Conservation (phyloP, 139 green algal species). For the Protoeuglena noctilucae region DNA sequence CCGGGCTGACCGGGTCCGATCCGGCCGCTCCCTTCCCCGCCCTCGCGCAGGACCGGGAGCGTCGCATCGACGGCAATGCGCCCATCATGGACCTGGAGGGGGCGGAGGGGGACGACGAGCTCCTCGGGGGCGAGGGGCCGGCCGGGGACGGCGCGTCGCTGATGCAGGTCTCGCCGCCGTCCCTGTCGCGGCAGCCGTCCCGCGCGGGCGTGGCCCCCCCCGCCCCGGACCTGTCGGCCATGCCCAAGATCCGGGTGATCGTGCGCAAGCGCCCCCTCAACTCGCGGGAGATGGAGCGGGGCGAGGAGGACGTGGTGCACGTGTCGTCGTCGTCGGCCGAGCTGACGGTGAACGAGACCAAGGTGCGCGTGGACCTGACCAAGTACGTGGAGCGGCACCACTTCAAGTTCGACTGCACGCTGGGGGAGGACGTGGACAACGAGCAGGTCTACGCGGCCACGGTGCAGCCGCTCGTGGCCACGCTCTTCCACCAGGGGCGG, state of each 20-base stretch:
- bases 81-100: slow-evolving; percentile 58
- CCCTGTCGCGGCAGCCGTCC: background rate
- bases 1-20: too few species aligned
- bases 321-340: too few species aligned
- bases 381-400: slow-evolving; percentile 63
- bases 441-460: slow-evolving; percentile 75
- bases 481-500: slow-evolving; percentile 65
- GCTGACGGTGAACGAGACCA: slow-evolving; percentile 82
- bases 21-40: too few species aligned
- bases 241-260: slow-evolving; percentile 70
- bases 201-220: too few species aligned
- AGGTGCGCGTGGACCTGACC: slow-evolving; percentile 76
- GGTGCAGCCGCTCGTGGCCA: slow-evolving; percentile 80
- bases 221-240: too few species aligned
- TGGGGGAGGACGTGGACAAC: slow-evolving; percentile 75
- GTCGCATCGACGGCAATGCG: slow-evolving; percentile 14
- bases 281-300: slow-evolving; percentile 57
- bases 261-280: slow-evolving; percentile 92
- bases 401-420: slow-evolving; percentile 87
- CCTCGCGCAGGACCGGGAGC: too few species aligned
- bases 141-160: background rate
- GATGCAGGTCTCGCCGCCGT: background rate
- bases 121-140: slow-evolving; percentile 19
- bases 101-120: slow-evolving; percentile 48
- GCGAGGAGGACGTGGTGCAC: slow-evolving; percentile 77